phyloP scores from a whole-genome alignment of 371 early-diverging fungal species.

The Syncephalastrum racemosum region DNA sequence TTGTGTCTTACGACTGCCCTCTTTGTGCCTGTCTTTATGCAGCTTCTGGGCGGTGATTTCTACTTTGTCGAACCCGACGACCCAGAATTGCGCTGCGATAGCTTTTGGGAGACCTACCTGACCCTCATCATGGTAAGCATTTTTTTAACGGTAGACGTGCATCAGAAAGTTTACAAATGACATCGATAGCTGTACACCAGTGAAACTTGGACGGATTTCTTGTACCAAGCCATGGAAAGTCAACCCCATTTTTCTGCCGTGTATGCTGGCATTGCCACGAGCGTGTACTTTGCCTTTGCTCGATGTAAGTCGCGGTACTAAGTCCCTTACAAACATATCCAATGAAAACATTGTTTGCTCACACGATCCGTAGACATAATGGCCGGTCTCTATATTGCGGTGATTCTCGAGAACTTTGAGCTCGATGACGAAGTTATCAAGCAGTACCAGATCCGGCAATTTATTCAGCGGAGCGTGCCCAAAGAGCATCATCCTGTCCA shows the following conservation, averaged over 20 bases:
- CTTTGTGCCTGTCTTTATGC: constrained; percentile 46
- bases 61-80: constrained; percentile 21
- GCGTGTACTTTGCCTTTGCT: constrained; percentile 56
- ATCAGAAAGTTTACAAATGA: too few species aligned
- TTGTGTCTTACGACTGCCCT: constrained; percentile 40
- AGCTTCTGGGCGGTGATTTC: constrained; percentile 51
- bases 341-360: not conserved
- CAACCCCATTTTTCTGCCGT: constrained; percentile 44
- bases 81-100: constrained; percentile 37
- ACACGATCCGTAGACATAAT: constrained; percentile 44
- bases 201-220: constrained; percentile 59
- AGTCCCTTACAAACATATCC: too few species aligned
- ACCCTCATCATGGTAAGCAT: constrained; percentile 50
- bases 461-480: constrained; percentile 46
- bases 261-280: constrained; percentile 48
- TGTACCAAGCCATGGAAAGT: constrained; percentile 56
- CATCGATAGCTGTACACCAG: constrained; percentile 49
- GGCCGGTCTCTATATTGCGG: constrained; percentile 65
- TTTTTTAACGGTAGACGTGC: not conserved
- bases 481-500: constrained; percentile 32
- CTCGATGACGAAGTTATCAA: constrained; percentile 60
- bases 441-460: constrained; percentile 58
- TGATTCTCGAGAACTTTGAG: constrained; percentile 66
- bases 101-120: constrained; percentile 48
- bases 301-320: constrained; percentile 57